A percentile compares a stretch with the other conserved stretches of the same genome.
phyloP scores from a whole-genome alignment of 2,329 filamentous ascomycete species.

The Cercospora canescens region DNA sequence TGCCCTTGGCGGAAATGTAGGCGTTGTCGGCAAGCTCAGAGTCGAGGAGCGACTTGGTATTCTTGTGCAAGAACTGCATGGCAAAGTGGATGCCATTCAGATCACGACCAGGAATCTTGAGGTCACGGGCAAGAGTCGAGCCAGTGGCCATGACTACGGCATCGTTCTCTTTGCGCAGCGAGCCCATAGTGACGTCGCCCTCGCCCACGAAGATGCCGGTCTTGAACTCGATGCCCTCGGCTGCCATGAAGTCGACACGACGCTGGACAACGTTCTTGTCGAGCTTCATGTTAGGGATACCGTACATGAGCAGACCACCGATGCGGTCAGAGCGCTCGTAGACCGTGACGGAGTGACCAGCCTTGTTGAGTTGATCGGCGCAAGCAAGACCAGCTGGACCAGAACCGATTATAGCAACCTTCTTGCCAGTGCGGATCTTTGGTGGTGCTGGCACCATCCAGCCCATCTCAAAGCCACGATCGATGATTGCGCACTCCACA shows the following conservation, averaged over 20 bases:
- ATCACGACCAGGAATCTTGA: conserved; percentile 86
- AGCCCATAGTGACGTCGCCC: conserved; percentile 64
- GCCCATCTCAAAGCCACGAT: conserved; percentile 95
- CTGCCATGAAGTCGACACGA: conserved; percentile 90
- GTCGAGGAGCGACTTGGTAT: conserved; percentile 96
- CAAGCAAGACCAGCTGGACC: conserved; percentile 87
- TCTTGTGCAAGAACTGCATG: conserved; percentile 96
- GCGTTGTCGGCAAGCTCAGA: conserved; percentile 78
- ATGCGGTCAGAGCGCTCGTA: conserved; percentile 90
- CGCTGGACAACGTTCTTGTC: conserved; percentile 97
- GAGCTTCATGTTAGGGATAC: conserved; percentile 99
- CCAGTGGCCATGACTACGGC: conserved; percentile 90
- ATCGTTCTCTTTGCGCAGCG: conserved; percentile 72
- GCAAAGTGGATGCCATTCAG: conserved; percentile 91
- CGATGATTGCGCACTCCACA: conserved; percentile 96
- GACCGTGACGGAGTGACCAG: conserved; percentile 83
- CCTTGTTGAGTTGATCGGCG: conserved; percentile 92
- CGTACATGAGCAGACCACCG: conserved; percentile 95
- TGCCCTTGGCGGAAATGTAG: conserved; percentile 94
- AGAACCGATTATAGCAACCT: conserved; percentile 83
- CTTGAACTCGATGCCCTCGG: conserved; percentile 82
- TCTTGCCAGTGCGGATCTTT: conserved; percentile 81
- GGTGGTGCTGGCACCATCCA: conserved; percentile 91
- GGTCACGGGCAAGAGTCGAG: conserved; percentile 87
- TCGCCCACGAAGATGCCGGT: conserved; percentile 77